phyloP scores from a whole-genome alignment of 345 rosid species.

The Lumnitzera littorea region DNA sequence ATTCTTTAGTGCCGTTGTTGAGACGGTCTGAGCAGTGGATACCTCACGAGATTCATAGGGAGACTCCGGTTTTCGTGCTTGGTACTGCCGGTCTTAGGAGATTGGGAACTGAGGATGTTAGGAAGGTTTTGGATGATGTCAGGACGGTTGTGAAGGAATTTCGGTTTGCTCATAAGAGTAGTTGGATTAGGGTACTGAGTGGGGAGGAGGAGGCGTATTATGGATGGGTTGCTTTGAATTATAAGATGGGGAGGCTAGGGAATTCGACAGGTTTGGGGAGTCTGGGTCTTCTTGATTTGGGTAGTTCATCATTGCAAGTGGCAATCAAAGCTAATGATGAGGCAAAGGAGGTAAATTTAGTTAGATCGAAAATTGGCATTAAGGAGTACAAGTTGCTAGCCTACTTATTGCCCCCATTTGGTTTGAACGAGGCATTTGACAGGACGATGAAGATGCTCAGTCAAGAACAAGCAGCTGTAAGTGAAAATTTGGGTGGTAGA shows the following conservation, averaged over 20 bases:
- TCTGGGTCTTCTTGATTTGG: constrained; percentile 55
- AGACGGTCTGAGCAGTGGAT: constrained; percentile 31
- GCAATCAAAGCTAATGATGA: constrained; percentile 31
- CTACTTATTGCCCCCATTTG: constrained; percentile 39
- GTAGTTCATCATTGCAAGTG: constrained; percentile 62
- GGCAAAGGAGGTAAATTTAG: constrained; percentile 15
- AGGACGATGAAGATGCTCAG: constrained; percentile 37
- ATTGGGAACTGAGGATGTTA: constrained; percentile 26
- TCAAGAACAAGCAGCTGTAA: constrained; percentile 6
- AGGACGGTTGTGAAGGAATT: constrained; percentile 33
- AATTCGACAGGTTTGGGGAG: constrained; percentile 26
- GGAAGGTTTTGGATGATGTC: constrained; percentile 33
- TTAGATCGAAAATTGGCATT: constrained; percentile 30
- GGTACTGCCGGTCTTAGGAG: constrained; percentile 62
- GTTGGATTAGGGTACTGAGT: constrained; percentile 44
- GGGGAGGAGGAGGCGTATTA: constrained; percentile 65
- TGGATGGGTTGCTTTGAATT: constrained; percentile 60
- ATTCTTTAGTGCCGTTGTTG: constrained; percentile 41
- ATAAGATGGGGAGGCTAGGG: constrained; percentile 36
- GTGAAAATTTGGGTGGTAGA: constrained; percentile 9
- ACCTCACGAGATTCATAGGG: constrained; percentile 31
- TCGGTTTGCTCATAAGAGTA: constrained; percentile 26
- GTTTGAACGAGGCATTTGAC: constrained; percentile 53
- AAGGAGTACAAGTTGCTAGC: constrained; percentile 30
- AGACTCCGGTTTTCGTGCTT: constrained; percentile 45